Percentiles rank a stretch among this genome's conserved stretches.
Evolutionary conservation across 1,284 basidiomycete species (phyloP).

Genomic region (Sphaerobolus stellatus): DNA sequence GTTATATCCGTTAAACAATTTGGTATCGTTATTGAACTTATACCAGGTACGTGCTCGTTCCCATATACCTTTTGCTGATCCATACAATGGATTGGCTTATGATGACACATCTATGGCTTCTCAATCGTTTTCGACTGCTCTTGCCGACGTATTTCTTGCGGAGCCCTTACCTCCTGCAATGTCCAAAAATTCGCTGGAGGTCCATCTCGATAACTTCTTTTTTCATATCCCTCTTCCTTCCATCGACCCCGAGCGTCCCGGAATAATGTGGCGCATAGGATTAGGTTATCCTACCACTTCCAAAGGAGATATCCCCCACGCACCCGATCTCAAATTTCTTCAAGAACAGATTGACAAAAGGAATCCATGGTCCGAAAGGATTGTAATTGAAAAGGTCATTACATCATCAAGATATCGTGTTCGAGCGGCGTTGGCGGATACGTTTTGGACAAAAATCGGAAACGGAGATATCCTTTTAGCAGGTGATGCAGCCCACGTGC

Average conservation of each 20-base stretch:
- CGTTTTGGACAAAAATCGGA: conserved; percentile 29
- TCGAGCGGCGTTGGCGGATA: conserved; percentile 38
- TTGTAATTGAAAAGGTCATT: conserved; percentile 30
- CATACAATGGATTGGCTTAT: conserved; percentile 28
- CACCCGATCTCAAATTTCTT: conserved; percentile 32
- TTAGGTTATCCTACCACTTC: conserved; percentile 29
- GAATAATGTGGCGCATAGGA: conserved; percentile 28
- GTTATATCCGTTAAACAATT: conserved; percentile 17
- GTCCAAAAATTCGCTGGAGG: no score
- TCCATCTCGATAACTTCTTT: conserved; percentile 22
- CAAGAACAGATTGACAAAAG: conserved; percentile 32
- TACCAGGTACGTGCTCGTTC: conserved; percentile 25
- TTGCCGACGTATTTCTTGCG: conserved; percentile 33
- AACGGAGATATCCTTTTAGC: conserved; percentile 33
- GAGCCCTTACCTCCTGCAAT: conserved; percentile 20
- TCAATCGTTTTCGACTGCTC: conserved; percentile 28
- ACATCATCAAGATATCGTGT: conserved; percentile 39
- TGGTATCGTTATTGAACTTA: background rate
- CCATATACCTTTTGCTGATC: conserved; percentile 36
- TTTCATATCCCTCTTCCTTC: conserved; percentile 27
- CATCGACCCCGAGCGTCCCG: background rate
- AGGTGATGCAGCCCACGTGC: conserved; percentile 46
- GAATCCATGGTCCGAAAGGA: conserved; percentile 18
- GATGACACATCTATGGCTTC: conserved; percentile 10
- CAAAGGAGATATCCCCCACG: conserved; percentile 26